Base-by-base conservation (phyloP, 805 yeast genomes). In the Cyberlindnera euphorbiae region DNA sequence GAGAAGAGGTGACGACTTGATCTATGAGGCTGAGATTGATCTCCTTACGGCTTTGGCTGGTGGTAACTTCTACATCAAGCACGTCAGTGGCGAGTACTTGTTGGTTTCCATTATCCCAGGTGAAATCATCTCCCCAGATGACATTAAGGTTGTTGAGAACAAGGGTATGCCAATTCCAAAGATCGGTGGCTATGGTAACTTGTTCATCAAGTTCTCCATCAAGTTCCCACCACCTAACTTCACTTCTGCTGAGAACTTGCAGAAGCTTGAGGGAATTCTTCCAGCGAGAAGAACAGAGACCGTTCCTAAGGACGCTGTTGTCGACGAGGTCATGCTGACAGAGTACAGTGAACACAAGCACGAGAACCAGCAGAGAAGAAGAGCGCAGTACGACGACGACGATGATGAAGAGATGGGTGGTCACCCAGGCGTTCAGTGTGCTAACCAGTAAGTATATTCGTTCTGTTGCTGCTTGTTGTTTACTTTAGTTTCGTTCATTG, bases 161-260 rank as follows among this genome's bases (percentile, higher is more conserved):
- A 89, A 90, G 65, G 99, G 99, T 79, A 93, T 93, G 98, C 99
- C 98, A 49, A 69, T 90, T 48, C 81, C 73, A 66, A 79, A 93
- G 66, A 81, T 75, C 59, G 95, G 95, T 60, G 86, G 88, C 46
- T 71, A 62, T 55, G 99, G 99, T 64, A 78, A 87, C 67, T 73
- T 93, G 67, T 77, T 85, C 54, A 67, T 93, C 51, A 81, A 84
- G 59, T 93, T 93, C 66, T 79, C 77, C 47, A 75, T 93, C 55
- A 87, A 83, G 59, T 93, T 93, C 86, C 99, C 99, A 47, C 58
- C 60, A 35, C 63, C 71, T 36, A 73, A 80, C 56, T 87, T 85
- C 59, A 73, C 95, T 32, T 55, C 73, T 42, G 96, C 84, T 60
- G 87, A 79, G 35, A 73, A 81, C 56, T 70, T 88, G 60, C 74